Evolutionary conservation across 108 stramenopile genomes (phyloP), one percentile per base, ranked within the genome.

Genomic region (Stephanodiscus triporus): DNA sequence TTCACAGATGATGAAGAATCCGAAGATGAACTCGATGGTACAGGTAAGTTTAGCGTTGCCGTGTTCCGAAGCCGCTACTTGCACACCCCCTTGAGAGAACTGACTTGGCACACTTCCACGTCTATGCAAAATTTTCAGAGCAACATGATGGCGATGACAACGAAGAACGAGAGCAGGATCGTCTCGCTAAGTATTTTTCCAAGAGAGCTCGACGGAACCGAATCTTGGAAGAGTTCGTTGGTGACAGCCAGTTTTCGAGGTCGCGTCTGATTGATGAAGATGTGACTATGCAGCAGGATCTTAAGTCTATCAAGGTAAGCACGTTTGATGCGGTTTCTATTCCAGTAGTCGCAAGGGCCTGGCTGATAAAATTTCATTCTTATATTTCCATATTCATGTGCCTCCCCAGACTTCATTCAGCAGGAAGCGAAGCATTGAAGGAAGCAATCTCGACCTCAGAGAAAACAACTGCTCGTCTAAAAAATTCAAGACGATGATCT

Each of bases 161-260:
- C 34, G 95, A 95, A 63, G 90, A 92, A 49, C 62, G 71, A 54
- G 89, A 89, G 65, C 91, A 92, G 71, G 89, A 93, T 49, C 82
- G 88, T 24, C 70, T 92, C 3, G 92, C 92, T n/a, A 92, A 89
- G 68, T 75, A 87, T 16, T 93, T 95, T 70, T 87, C 91, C 2
- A 93, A 92, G 65, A 78, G 92, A 29, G 91, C 95, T 24, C 70
- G 91, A 32, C 92, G 92, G 88, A 87, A 93, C 37, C 84, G 91
- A 34, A 73, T 93, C n/a, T 49, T 84, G 22, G 84, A 80, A 72
- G 71, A 72, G 9, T 81, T 78, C 53, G 84, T 64, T 42, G 82
- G 74, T 22, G 78, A 79, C 47, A 68, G 47, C 23, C 63, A 81
- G 70, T 85, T 77, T 73, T 78, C 76, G n/a, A 47, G 75, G 47